These are phyloP conservation scores for Exophiala lecanii-corni DNA, from an alignment of 2,329 filamentous ascomycete species.

Conservation along the genomic window DNA sequence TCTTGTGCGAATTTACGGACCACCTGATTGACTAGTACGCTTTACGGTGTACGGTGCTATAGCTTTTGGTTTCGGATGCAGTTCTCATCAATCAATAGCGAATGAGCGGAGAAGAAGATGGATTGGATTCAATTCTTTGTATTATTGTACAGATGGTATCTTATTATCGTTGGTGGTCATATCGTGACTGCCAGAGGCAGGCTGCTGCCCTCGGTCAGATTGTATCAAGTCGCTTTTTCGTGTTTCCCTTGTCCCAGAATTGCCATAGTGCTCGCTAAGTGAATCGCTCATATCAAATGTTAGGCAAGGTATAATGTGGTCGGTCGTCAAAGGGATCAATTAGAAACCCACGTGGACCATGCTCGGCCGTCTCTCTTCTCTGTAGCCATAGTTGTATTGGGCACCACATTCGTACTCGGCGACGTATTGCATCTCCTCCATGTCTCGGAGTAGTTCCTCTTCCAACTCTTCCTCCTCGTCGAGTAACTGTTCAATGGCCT, in stretches of 20 bases:
- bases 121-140: background rate
- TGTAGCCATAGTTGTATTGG: constrained; percentile 2
- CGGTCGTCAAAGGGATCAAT: no score
- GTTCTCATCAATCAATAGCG: no score
- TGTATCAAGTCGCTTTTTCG: no score
- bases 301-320: no score
- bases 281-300: no score
- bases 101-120: background rate
- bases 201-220: background rate
- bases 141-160: background rate
- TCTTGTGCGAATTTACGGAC: no score
- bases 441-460: constrained; percentile 17
- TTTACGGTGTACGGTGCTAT: no score
- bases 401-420: constrained; percentile 10
- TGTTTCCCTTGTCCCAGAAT: no score
- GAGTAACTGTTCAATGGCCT: constrained; percentile 23
- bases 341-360: constrained; percentile 15
- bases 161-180: background rate
- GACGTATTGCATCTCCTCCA: constrained; percentile 12
- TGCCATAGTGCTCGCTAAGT: no score
- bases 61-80: no score
- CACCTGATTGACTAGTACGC: no score
- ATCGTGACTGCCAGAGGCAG: background rate
- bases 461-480: constrained; percentile 25
- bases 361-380: constrained; percentile 14